Percentiles rank a stretch among this genome's conserved stretches.
Evolutionary conservation across 2,329 filamentous ascomycete genomes (phyloP).

Genomic region (Apiospora arundinis): DNA sequence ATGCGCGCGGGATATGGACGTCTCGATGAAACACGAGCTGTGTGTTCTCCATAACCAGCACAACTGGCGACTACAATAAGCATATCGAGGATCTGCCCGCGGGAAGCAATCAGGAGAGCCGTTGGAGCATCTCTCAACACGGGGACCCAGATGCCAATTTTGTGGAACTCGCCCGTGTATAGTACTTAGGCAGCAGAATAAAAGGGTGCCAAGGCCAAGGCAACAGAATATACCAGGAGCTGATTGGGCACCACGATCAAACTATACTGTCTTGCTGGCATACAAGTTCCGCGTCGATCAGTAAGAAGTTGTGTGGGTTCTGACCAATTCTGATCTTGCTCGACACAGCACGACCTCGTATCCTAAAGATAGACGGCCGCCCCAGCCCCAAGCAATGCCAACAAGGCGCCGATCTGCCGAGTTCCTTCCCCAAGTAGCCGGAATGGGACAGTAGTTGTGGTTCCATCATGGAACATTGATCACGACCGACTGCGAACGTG

Average conservation of each 20-base stretch:
- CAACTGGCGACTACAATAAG: not conserved
- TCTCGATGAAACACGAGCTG: not conserved
- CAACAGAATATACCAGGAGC: not conserved
- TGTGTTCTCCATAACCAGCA: not conserved
- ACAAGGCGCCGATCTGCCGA: not conserved
- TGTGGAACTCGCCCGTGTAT: not conserved
- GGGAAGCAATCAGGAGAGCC: not conserved
- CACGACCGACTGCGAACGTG: not conserved
- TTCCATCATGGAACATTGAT: not conserved
- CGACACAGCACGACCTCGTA: not conserved
- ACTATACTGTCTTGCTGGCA: not conserved
- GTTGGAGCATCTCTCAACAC: not conserved
- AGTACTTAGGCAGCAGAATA: slow-evolving; percentile 6
- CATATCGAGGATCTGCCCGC: not conserved
- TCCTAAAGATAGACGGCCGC: slow-evolving; percentile 1
- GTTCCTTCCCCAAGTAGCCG: not conserved
- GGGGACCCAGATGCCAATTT: not conserved
- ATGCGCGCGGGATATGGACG: not conserved
- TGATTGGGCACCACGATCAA: not conserved
- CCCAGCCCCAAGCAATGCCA: not conserved
- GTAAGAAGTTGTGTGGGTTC: not conserved
- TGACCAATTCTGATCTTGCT: not conserved
- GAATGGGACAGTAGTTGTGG: not conserved
- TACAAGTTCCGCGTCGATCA: not conserved
- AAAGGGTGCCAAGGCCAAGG: not conserved